These are phyloP conservation scores for Candida adriatica DNA, from an alignment of 805 yeast species.

Conservation along the genomic window DNA sequence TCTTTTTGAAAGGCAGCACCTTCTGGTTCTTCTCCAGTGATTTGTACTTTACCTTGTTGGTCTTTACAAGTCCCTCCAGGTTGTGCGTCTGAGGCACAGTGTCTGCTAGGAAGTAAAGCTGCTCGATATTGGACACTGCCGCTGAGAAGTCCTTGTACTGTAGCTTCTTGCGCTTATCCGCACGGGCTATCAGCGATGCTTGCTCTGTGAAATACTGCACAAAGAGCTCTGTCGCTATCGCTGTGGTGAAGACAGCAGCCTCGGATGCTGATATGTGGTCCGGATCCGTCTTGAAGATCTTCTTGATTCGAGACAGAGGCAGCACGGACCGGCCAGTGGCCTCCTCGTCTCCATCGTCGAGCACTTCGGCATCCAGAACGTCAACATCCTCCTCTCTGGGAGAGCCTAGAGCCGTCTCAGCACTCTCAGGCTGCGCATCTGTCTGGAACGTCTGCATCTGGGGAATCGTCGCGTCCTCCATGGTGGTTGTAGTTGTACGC, in stretches of 20 bases:
- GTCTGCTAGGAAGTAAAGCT: constrained; percentile 55
- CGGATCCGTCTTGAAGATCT: constrained; percentile 70
- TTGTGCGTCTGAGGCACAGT: constrained; percentile 59
- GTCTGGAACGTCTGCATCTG: constrained; percentile 16
- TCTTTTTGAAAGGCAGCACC: constrained; percentile 26
- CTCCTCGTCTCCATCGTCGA: constrained; percentile 9
- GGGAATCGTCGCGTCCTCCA: no score
- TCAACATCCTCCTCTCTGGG: constrained; percentile 2
- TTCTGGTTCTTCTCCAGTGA: constrained; percentile 36
- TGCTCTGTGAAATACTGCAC: constrained; percentile 65
- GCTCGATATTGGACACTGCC: constrained; percentile 53
- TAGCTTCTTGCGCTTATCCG: constrained; percentile 62
- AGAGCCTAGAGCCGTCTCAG: constrained; percentile 2
- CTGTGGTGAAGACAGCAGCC: constrained; percentile 66
- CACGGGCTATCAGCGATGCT: constrained; percentile 57
- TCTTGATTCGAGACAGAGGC: constrained; percentile 64
- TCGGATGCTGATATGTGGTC: constrained; percentile 62
- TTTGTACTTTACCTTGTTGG: constrained; percentile 30
- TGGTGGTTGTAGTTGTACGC: no score
- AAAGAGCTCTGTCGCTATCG: constrained; percentile 73
- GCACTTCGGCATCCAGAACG: constrained; percentile 4
- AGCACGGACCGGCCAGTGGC: constrained; percentile 31
- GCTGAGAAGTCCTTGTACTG: constrained; percentile 62
- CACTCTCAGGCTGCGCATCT: constrained; percentile 1
- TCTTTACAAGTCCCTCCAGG: constrained; percentile 39